Evolutionary conservation across 2,329 filamentous ascomycete genomes (phyloP).

Genomic region (Pezicula carpinea): DNA sequence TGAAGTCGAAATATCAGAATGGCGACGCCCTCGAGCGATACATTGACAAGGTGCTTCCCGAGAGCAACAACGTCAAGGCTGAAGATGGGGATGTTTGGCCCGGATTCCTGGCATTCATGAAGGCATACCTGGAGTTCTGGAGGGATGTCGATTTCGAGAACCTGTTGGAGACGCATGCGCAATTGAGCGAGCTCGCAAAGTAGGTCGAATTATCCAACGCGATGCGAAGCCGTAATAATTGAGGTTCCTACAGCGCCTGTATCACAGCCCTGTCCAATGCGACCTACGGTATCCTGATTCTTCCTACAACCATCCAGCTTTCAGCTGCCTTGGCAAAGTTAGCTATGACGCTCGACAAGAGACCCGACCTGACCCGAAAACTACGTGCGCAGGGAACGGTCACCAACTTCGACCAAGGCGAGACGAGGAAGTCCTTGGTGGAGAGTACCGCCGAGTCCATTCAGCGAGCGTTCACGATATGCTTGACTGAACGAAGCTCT

Average conservation of each 20-base stretch:
- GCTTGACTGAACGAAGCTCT: constrained; percentile 73
- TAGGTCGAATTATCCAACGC: constrained; percentile 37
- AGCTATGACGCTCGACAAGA: constrained; percentile 77
- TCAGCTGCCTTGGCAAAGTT: constrained; percentile 76
- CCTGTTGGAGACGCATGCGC: constrained; percentile 67
- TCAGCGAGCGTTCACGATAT: constrained; percentile 86
- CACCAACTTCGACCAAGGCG: constrained; percentile 52
- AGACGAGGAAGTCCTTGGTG: constrained; percentile 72
- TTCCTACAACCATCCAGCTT: constrained; percentile 78
- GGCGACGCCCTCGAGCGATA: constrained; percentile 54
- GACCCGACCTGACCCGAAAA: constrained; percentile 69
- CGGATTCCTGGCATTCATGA: constrained; percentile 73
- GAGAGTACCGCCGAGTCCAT: constrained; percentile 86
- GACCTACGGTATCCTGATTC: constrained; percentile 73
- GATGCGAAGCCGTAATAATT: constrained; percentile 4
- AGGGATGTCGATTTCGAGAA: constrained; percentile 75
- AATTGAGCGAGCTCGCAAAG: constrained; percentile 71
- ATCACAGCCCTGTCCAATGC: constrained; percentile 77
- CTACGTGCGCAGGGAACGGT: constrained; percentile 36
- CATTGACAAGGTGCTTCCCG: constrained; percentile 59
- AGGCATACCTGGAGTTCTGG: constrained; percentile 76
- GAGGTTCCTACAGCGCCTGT: constrained; percentile 55
- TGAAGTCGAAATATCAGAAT: constrained; percentile 51
- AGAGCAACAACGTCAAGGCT: constrained; percentile 59
- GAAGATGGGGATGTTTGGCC: constrained; percentile 67